Base-by-base conservation (phyloP, 495 filamentous ascomycete species). In the Daldinia concentrica region DNA sequence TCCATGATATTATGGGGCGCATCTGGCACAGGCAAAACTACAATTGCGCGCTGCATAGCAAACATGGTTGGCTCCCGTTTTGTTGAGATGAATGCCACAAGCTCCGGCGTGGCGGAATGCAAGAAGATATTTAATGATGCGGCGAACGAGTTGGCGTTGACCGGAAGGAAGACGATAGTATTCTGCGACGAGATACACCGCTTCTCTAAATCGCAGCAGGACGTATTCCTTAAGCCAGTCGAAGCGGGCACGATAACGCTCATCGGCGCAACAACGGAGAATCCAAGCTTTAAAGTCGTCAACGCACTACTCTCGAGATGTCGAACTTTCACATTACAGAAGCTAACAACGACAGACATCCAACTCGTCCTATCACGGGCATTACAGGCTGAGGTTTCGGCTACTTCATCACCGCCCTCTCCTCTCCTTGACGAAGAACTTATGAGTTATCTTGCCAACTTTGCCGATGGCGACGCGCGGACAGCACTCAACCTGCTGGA, bases 101-200 rank as follows among this genome's bases (percentile, higher is more conserved):
- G 91, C 75, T 89, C 87, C 6, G 94, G 94, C 0, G 93, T 99
- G n/a, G 93, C 87, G 15, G 95, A 98, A 75, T 93, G 81, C 85
- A 99, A 98, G 82, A 97, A 96, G 86, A 86, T 97, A 37, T 98
- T 98, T 70, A 79, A 80, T 57, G 94, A 98, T 73, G 93, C 95
- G 4, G 89, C 87, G 69, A 93, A 88, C 74, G 95, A 99, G 78
- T 80, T 96, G 51, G 80, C 83, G 5, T 79, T 99, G 34, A 96
- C 92, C 0, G 94, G 94, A 9, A 85, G 93, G 34, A 94, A 93
- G 80, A 98, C 95, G 4, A 97, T 99, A 71, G 89, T 99, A 68
- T 99, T 98, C 80, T 98, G 95, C 82, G 95, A 98, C 79, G 95
- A 98, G 80, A 97, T 98, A 60, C 95, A 98, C 78, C 88, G 95